A percentile compares a stretch with the other conserved stretches of the same genome.
Evolutionary conservation across 768 basidiomycete genomes (phyloP).

Genomic region (Pleurotus djamor): DNA sequence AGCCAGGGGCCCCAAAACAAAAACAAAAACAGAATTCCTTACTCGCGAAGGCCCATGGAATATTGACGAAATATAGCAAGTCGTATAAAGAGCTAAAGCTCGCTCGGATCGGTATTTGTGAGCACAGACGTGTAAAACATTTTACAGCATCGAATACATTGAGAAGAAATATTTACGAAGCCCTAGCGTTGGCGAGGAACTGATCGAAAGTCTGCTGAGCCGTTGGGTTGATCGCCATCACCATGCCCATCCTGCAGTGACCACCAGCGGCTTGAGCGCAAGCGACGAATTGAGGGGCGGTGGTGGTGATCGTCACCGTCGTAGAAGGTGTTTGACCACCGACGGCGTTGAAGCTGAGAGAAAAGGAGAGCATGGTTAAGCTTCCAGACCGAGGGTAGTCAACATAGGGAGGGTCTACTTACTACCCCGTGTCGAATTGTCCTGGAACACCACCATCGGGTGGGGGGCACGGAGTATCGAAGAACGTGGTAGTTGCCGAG

Average conservation of each 20-base stretch:
- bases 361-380: background rate
- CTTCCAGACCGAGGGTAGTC: no score
- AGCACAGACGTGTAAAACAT: background rate
- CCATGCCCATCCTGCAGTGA: conserved; percentile 16
- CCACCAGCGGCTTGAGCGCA: conserved; percentile 15
- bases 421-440: conserved; percentile 18
- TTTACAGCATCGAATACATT: background rate
- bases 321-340: conserved; percentile 11
- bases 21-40: no score
- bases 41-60: no score
- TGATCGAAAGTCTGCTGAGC: conserved; percentile 7
- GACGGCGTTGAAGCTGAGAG: conserved; percentile 11
- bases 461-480: conserved; percentile 17
- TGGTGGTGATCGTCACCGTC: conserved; percentile 11
- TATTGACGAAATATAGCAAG: no score
- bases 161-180: background rate
- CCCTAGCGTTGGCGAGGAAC: conserved; percentile 11
- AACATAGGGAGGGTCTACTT: background rate
- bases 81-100: no score
- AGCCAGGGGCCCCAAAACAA: no score
- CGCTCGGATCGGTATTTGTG: background rate
- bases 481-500: conserved; percentile 14
- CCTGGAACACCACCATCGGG: conserved; percentile 14
- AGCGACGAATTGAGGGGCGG: conserved; percentile 14
- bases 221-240: conserved; percentile 14